Evolutionary conservation across 768 basidiomycete species (phyloP).

Genomic region (Boletellus ananiceps): DNA sequence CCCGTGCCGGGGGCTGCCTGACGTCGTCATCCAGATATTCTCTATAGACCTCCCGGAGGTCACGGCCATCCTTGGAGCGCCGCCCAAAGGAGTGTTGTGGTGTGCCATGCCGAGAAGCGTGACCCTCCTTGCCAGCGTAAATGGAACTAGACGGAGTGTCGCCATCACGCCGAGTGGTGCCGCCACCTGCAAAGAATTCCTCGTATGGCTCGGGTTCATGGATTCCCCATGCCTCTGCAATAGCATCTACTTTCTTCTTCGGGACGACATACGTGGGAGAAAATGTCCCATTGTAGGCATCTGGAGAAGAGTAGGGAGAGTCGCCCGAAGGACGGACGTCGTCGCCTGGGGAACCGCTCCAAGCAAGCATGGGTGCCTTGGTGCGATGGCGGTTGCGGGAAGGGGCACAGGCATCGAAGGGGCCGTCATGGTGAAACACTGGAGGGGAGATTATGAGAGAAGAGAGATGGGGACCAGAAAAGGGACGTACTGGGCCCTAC

Average conservation of each 20-base stretch:
- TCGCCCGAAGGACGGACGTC: conserved; percentile 37
- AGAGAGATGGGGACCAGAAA: not conserved
- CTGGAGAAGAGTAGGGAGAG: conserved; percentile 49
- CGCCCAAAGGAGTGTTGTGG: conserved; percentile 34
- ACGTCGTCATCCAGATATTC: conserved; percentile 41
- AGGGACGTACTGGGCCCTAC: conserved; percentile 71
- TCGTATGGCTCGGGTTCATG: conserved; percentile 90
- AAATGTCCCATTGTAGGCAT: conserved; percentile 40
- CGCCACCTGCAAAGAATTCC: conserved; percentile 83
- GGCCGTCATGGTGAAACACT: conserved; percentile 94
- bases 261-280: conserved; percentile 51
- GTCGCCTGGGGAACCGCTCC: conserved; percentile 45
- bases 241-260: conserved; percentile 84
- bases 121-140: conserved; percentile 58
- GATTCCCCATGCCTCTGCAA: conserved; percentile 91
- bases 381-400: conserved; percentile 79
- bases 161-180: conserved; percentile 44
- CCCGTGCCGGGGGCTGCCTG: conserved; percentile 23
- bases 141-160: conserved; percentile 63
- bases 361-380: conserved; percentile 82
- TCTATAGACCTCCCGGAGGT: conserved; percentile 43
- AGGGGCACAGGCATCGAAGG: conserved; percentile 88
- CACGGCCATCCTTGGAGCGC: conserved; percentile 48
- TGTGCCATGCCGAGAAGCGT: conserved; percentile 33
- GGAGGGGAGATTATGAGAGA: conserved; percentile 5